Conservation (phyloP, 139 green algal species). For the Chlorella vulgaris region DNA sequence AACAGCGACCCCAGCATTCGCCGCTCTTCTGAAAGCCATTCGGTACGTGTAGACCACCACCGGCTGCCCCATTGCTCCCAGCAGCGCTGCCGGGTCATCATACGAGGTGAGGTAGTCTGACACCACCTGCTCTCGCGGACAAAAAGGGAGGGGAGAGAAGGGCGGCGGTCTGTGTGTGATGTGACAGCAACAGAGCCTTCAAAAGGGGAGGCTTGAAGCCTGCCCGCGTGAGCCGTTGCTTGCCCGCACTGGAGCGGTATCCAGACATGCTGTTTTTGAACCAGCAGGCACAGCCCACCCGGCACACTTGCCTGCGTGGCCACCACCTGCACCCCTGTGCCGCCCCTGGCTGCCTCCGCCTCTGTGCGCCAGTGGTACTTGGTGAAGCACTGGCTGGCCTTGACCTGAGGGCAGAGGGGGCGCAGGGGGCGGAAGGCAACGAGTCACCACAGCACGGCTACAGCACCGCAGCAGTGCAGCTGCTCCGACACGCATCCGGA, state of each 20-base stretch:
- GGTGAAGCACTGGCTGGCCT: slow-evolving; percentile 85
- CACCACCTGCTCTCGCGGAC: slow-evolving; percentile 62
- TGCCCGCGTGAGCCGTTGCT: too few relatives aligned
- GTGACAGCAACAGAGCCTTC: too few relatives aligned
- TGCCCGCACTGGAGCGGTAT: too few relatives aligned
- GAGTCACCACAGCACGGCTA: too few relatives aligned
- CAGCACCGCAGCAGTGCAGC: too few relatives aligned
- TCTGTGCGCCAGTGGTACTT: slow-evolving; percentile 80
- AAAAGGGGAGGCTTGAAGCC: too few relatives aligned
- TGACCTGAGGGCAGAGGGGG: slow-evolving; percentile 52
- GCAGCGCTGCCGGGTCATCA: slow-evolving; percentile 57
- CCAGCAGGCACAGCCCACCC: not conserved
- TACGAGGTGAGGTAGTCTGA: slow-evolving; percentile 81
- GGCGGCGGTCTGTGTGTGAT: too few relatives aligned
- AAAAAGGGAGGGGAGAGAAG: not conserved
- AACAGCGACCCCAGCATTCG: not conserved
- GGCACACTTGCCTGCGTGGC: slow-evolving; percentile 67
- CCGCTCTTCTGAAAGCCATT: not conserved
- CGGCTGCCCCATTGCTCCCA: slow-evolving; percentile 59
- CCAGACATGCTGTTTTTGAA: too few relatives aligned
- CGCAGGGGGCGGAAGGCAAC: not conserved
- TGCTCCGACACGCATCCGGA: too few relatives aligned
- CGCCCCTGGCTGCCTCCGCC: slow-evolving; percentile 31
- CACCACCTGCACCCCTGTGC: slow-evolving; percentile 57
- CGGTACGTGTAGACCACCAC: slow-evolving; percentile 81